These are phyloP conservation scores for Gnomoniopsis smithogilvyi DNA, from an alignment of 2,329 filamentous ascomycete species.

Conservation along the genomic window DNA sequence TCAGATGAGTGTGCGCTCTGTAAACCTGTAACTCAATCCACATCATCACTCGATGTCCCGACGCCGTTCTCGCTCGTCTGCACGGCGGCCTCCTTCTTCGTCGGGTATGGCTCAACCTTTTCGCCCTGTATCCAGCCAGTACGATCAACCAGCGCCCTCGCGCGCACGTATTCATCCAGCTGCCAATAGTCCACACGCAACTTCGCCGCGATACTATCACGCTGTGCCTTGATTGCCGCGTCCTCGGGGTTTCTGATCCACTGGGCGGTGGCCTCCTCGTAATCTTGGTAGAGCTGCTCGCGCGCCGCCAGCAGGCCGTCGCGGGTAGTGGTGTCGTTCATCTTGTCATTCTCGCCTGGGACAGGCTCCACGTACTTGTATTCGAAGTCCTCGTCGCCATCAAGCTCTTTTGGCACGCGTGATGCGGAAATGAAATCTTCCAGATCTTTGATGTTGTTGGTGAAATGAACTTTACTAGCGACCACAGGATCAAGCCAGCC, in stretches of 20 bases:
- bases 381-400: conserved; percentile 79
- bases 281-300: conserved; percentile 64
- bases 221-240: conserved; percentile 49
- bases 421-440: conserved; percentile 68
- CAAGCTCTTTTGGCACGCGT: conserved; percentile 78
- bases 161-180: conserved; percentile 82
- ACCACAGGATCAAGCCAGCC: conserved; percentile 98
- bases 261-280: conserved; percentile 68
- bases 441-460: conserved; percentile 75
- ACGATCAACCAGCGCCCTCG: conserved; percentile 81
- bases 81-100: conserved; percentile 21
- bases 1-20: background rate
- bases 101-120: conserved; percentile 66
- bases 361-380: conserved; percentile 80
- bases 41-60: conserved; percentile 40
- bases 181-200: conserved; percentile 80
- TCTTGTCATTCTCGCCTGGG: conserved; percentile 70
- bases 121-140: conserved; percentile 70
- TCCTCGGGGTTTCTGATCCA: conserved; percentile 64
- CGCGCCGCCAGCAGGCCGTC: conserved; percentile 64
- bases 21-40: conserved; percentile 31
- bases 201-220: conserved; percentile 59
- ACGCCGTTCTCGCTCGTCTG: conserved; percentile 22
- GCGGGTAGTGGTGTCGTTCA: conserved; percentile 63
- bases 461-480: conserved; percentile 90